Base-by-base conservation (phyloP, 805 yeast species). In the Komagataella pseudopastoris region DNA sequence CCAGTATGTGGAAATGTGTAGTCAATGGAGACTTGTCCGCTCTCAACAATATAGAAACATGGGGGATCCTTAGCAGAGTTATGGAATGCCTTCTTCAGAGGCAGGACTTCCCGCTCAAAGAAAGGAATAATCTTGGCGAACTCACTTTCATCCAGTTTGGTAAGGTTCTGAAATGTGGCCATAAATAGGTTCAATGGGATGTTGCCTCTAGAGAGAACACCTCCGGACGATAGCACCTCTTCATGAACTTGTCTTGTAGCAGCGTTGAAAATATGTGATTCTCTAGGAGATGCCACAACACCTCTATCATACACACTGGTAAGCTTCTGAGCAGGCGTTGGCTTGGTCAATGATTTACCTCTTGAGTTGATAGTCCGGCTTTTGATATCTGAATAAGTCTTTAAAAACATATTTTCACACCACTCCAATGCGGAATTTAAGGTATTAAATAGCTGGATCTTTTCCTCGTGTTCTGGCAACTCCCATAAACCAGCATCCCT, bases 381-480 rank as follows among this genome's bases (percentile, higher is more conserved):
- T 23, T 45, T 61, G 52, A 69, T 65, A 24, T 56, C 69, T 57
- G 74, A 80, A 63, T 83, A 83, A 24, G 81, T 77, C 50, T 77
- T 71, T 59, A 93, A 72, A 58, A 90, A 88, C 58, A 84, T 83
- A 66, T 93, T 91, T 64, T 93, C 99, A 70, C 97, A 88, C 96
- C 96, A 91, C 66, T 93, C 98, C 46, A 93, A 73, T 0, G 96
- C 96, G 51, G 85, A 77, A 62, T 93, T 93, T 58, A 93, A 73
- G 51, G 87, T 85, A 51, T 77, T 77, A 62, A 89, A 91, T 47
- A 90, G 72, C 58, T 81, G 81, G 53, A 80, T 77, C 22, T 64
- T 53, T 23, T 70, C 73, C 16, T 71, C 67, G 47, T 72, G 66
- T 36, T 64, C 69, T 51, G 73, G 77, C 23, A 69, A 71, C 44